Conservation (phyloP, 106 monocot genomes). For the Dendrobium nobile region DNA sequence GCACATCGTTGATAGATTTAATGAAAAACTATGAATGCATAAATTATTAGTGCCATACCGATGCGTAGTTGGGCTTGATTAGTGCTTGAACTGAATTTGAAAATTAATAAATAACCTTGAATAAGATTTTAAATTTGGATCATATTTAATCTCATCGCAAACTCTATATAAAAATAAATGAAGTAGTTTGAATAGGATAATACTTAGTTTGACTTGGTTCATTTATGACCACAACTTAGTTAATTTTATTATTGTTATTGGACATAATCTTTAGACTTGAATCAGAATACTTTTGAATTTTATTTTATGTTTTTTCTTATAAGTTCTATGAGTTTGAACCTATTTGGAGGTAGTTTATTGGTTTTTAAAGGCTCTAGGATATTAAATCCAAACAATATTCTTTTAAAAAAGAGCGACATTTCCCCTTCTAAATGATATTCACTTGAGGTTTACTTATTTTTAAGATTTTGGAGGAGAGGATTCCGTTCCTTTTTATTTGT, state of each 20-base stretch:
- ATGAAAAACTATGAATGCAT: no score
- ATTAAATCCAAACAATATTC: not conserved
- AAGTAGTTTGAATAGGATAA: not conserved
- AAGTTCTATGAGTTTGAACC: not conserved
- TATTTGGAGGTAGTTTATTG: not conserved
- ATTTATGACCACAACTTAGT: no score
- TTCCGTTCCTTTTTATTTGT: no score
- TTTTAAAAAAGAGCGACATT: no score
- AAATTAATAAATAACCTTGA: not conserved
- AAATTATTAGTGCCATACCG: not conserved
- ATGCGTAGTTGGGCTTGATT: not conserved
- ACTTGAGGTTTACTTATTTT: no score
- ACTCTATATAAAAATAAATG: no score
- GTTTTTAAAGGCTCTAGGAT: not conserved
- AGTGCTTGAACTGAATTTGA: not conserved
- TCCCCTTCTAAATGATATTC: no score
- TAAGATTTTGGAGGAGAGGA: no score
- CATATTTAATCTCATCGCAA: no score
- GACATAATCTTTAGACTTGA: not conserved
- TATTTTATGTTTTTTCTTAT: not conserved
- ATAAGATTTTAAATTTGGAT: not conserved
- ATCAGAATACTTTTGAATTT: not conserved
- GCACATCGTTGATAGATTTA: not conserved
- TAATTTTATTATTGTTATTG: not conserved
- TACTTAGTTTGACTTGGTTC: no score